A percentile compares a stretch with the other conserved stretches of the same genome.
Conservation (phyloP, 306 rosid species). For the Cicer yamashitae region DNA sequence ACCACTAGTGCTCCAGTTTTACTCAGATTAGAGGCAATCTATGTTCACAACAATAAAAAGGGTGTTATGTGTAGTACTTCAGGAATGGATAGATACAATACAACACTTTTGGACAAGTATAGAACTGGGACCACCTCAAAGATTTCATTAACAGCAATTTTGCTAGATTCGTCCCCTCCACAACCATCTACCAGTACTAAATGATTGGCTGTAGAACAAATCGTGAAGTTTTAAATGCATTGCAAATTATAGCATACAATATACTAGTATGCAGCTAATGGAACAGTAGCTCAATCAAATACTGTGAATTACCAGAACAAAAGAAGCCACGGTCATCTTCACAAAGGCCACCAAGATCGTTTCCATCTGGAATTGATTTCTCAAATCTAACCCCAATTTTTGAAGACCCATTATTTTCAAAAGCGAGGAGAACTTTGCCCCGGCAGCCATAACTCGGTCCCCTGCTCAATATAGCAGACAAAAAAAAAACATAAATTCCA, state of each 20-base stretch:
- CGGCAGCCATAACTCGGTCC: constrained; percentile 87
- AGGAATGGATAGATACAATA: constrained; percentile 32
- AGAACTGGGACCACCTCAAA: constrained; percentile 69
- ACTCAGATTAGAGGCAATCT: constrained; percentile 76
- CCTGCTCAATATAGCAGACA: constrained; percentile 57
- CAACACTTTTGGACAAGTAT: background rate
- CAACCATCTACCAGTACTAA: constrained; percentile 69
- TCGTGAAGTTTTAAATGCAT: constrained; percentile 21
- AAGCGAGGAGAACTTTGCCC: constrained; percentile 87
- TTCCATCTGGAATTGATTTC: constrained; percentile 90
- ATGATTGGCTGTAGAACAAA: constrained; percentile 68
- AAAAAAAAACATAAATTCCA: constrained; percentile 23
- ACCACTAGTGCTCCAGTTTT: constrained; percentile 66
- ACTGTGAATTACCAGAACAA: constrained; percentile 73
- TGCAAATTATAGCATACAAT: constrained; percentile 15
- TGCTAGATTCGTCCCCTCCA: constrained; percentile 80
- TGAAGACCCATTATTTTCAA: constrained; percentile 84
- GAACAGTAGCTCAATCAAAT: constrained; percentile 19
- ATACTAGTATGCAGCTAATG: constrained; percentile 23
- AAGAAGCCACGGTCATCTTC: constrained; percentile 92
- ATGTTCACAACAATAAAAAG: constrained; percentile 30
- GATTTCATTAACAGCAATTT: constrained; percentile 76
- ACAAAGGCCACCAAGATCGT: constrained; percentile 93
- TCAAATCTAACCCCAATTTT: constrained; percentile 99
- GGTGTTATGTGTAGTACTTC: constrained; percentile 40